Base-by-base conservation (phyloP, 2,329 filamentous ascomycete genomes). In the Aspergillus amoenus region DNA sequence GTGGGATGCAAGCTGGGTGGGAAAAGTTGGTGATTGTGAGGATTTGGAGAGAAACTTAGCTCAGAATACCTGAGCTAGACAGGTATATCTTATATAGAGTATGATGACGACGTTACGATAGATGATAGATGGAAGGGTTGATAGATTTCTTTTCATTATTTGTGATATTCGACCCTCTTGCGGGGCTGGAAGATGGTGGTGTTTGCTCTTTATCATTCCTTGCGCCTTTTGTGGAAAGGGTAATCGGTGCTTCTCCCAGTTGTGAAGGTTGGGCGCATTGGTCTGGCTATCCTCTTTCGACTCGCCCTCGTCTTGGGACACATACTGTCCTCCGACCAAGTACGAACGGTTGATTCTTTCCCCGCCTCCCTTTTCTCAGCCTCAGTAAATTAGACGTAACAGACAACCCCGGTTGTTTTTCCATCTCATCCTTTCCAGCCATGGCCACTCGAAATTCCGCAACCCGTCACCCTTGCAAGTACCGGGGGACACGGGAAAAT, bases 11-110 rank as follows among this genome's bases (percentile, higher is more conserved):
- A 73, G 93, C 89, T 30, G 94, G 94, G 0, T 96, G 93, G 93
- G 94, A 99, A 79, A 95, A 89, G 77, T 79, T 99, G 73, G 88
- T 92, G 69, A 89, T 99, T 66, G 79, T 97, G 65, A 85, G 93
- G 70, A 89, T 96, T 70, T 96, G 91, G 89, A 84, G 85, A 67
- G 65, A 66, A 11, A 4, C 40, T n/a, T 47, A 32, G 12, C 12
- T n/a, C 34, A 37, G 34, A 13, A n/a, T 15, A 15, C n/a, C 12
- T 15, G 15, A 37, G 15, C 15, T 37, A n/a, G 17, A 30, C 27
- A 30, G 9, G 27, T 30, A 39, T 2, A 24, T n/a, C 17, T 11
- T 39, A 21, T 17, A 50, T 27, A 49, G 17, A 12, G 44, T 34
- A 9, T 15, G n/a, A 34, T 47, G 24, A 47, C 27, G 44, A 47